These are phyloP conservation scores for Pezicula radicicola DNA, from an alignment of 2,329 filamentous ascomycete genomes.

Conservation along the genomic window DNA sequence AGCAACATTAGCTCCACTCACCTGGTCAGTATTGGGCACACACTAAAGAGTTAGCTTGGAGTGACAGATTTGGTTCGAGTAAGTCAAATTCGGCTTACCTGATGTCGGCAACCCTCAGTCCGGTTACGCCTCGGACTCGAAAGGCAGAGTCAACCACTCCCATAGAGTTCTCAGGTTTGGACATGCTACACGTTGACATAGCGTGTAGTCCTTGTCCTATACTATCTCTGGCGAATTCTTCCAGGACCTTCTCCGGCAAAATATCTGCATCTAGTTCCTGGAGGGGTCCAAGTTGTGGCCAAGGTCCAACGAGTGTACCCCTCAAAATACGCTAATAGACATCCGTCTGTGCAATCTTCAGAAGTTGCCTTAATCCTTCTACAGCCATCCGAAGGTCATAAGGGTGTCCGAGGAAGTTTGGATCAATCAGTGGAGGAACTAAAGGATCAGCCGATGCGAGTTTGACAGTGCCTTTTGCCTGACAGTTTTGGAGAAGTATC, in stretches of 20 bases:
- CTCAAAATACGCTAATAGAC: not conserved
- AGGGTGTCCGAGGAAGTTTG: constrained; percentile 3
- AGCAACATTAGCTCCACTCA: not conserved
- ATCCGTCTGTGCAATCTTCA: constrained; percentile 1
- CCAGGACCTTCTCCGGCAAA: not conserved
- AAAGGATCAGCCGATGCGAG: constrained; percentile 1
- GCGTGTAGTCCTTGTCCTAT: not conserved
- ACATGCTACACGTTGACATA: not conserved
- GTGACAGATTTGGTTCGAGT: too few relatives aligned
- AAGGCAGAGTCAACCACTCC: not conserved
- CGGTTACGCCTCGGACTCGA: not conserved
- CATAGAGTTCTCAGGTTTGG: not conserved
- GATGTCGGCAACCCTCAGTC: not conserved
- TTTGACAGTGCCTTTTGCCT: constrained; percentile 3
- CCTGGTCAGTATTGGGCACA: not conserved
- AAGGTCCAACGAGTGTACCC: not conserved
- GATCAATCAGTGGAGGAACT: constrained; percentile 2
- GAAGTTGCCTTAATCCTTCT: not conserved
- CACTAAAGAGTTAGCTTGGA: not conserved
- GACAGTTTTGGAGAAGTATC: not conserved
- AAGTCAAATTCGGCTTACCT: not conserved
- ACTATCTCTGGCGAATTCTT: not conserved
- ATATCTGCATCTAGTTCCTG: not conserved
- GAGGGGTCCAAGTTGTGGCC: not conserved
- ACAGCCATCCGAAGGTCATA: not conserved